Evolutionary conservation across 2,329 filamentous ascomycete genomes (phyloP), one percentile per base, ranked within the genome.

Genomic region (Alternaria viburni): DNA sequence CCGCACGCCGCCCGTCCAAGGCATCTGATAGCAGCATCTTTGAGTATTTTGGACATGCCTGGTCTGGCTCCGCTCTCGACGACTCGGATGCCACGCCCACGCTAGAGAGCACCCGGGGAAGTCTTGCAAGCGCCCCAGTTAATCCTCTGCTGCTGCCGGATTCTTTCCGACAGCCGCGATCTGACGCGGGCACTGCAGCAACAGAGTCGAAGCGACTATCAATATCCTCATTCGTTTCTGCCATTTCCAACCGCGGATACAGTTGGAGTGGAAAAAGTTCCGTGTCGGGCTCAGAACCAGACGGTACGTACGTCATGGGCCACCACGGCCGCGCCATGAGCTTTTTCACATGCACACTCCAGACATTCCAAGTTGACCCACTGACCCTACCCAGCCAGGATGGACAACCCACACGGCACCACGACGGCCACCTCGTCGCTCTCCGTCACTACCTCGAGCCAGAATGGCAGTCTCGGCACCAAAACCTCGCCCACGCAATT

Each of bases 191-290:
- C 51, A 58, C 65, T 41, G 59, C 65, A 47, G 81, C 66, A 30
- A 51, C 66, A 54, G 82, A 90, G 43, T 83, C 83, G 47, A 91
- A 92, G 72, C 88, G 91, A 54, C 84, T 91, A 75, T 93, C 91
- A 23, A 86, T 90, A 63, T 92, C 90, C 8, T 94, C 91, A 1
- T 82, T 91, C 23, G 87, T 87, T 47, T 91, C 90, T 6, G 87
- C 84, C 57, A 86, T 83, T 67, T 79, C 78, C 59, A 72, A 84
- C 81, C 66, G 88, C 86, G 79, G 72, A 70, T 77, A 73, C 81
- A 87, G 78, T 77, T 83, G 70, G 71, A 87, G 79, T 79, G 83
- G 68, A 67, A 75, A 82, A 44, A 84, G 81, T 66, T 84, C 83
- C 6, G 64, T 81, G 13, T 75, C 79, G 41, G 81, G 79, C 52